These are phyloP conservation scores for Chlorencoelia australis DNA, from an alignment of 2,329 filamentous ascomycete genomes.

Conservation along the genomic window DNA sequence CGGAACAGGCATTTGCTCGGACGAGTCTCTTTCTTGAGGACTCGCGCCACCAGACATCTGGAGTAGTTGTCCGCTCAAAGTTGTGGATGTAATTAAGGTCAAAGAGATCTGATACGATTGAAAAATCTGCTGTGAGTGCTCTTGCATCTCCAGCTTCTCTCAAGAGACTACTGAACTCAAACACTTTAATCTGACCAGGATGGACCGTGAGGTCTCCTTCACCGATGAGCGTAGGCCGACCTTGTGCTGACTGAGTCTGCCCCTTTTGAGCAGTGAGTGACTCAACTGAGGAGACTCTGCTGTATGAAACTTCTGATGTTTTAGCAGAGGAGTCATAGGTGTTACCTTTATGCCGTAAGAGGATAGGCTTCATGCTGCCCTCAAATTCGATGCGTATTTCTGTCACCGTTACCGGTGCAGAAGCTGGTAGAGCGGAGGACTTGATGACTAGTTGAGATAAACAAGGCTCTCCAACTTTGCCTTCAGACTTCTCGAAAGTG, in stretches of 20 bases:
- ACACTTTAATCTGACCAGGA: constrained; percentile 58
- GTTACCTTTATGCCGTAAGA: constrained; percentile 30
- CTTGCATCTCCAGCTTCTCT: constrained; percentile 73
- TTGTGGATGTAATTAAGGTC: constrained; percentile 55
- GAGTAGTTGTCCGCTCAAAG: constrained; percentile 34
- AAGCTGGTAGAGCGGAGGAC: constrained; percentile 44
- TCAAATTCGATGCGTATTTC: constrained; percentile 45
- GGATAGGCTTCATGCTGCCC: constrained; percentile 46
- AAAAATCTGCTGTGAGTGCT: constrained; percentile 52
- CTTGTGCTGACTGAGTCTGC: constrained; percentile 15
- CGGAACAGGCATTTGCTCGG: constrained; percentile 40
- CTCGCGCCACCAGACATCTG: constrained; percentile 42
- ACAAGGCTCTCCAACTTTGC: constrained; percentile 50
- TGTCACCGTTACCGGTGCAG: constrained; percentile 41
- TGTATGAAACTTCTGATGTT: constrained; percentile 8
- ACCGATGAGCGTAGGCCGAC: constrained; percentile 38
- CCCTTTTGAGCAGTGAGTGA: neutral
- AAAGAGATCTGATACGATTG: constrained; percentile 55
- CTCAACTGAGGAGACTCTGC: constrained; percentile 17
- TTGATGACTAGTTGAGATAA: constrained; percentile 47
- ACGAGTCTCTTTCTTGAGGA: constrained; percentile 36
- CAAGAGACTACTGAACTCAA: constrained; percentile 62
- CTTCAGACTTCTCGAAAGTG: constrained; percentile 46
- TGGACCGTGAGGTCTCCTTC: constrained; percentile 52
- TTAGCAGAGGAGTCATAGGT: constrained; percentile 1